These are phyloP conservation scores for Cladorrhinum samala DNA, from an alignment of 495 filamentous ascomycete species.

Conservation along the genomic window DNA sequence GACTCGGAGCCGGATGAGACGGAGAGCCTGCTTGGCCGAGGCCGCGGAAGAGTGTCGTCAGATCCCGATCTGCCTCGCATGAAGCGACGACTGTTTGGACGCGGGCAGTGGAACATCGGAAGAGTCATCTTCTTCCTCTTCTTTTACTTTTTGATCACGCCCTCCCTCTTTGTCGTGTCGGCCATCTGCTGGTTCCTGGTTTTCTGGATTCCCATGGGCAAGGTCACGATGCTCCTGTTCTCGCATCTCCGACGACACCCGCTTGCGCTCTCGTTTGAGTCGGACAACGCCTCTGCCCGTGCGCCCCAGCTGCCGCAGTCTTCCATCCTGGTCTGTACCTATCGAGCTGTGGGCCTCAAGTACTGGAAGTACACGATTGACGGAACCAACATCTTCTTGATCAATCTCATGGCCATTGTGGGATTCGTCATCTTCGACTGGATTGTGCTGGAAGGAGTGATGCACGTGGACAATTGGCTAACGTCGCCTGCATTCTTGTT, in stretches of 20 bases:
- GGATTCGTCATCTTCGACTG: constrained; percentile 92
- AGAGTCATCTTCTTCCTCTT: constrained; percentile 93
- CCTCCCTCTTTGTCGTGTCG: constrained; percentile 80
- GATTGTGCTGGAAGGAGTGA: constrained; percentile 58
- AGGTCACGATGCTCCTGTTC: constrained; percentile 82
- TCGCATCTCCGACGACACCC: constrained; percentile 91
- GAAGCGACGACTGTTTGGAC: constrained; percentile 88
- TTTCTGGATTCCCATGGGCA: constrained; percentile 98
- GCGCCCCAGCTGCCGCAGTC: constrained; percentile 62
- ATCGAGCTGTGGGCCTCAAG: constrained; percentile 85
- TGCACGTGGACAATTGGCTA: constrained; percentile 63
- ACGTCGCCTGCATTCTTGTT: constrained; percentile 84
- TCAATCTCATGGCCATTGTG: constrained; percentile 89
- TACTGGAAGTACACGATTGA: constrained; percentile 99
- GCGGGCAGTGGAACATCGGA: constrained; percentile 91
- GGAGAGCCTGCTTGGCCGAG: constrained; percentile 79
- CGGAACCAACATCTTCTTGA: constrained; percentile 97
- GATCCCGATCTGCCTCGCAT: constrained; percentile 48
- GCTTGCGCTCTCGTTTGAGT: constrained; percentile 86
- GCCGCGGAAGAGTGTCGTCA: constrained; percentile 29
- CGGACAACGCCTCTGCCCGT: constrained; percentile 70
- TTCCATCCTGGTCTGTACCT: constrained; percentile 91
- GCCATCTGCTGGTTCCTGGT: constrained; percentile 91
- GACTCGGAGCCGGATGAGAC: constrained; percentile 79
- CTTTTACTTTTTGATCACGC: constrained; percentile 91